A percentile compares a stretch with the other conserved stretches of the same genome.
phyloP scores from a whole-genome alignment of 2,329 filamentous ascomycete species.

The Aspergillus pseudoviridinutans region DNA sequence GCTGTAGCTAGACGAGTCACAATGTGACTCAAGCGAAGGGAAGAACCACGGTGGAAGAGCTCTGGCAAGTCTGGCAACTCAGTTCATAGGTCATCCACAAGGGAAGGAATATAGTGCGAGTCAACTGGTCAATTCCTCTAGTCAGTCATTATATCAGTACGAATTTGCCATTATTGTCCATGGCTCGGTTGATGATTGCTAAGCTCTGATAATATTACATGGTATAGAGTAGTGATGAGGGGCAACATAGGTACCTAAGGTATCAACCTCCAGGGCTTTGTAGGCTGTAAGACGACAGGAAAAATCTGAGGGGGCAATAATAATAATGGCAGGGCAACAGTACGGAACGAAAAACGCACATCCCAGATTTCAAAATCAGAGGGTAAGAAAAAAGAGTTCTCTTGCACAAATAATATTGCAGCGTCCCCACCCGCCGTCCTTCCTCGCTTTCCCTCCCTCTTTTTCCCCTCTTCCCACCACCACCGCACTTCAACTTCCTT shows the following conservation, averaged over 20 bases:
- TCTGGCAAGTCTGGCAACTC: background rate
- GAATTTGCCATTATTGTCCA: background rate
- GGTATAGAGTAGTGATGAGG: background rate
- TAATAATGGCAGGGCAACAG: background rate
- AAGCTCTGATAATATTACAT: background rate
- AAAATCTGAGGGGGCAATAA: constrained; percentile 7
- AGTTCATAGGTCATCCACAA: background rate
- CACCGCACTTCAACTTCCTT: constrained; percentile 14
- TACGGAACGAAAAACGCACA: constrained; percentile 12
- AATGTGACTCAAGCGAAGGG: background rate
- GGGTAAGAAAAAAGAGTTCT: constrained; percentile 23
- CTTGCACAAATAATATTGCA: constrained; percentile 11
- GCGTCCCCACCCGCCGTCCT: constrained; percentile 23
- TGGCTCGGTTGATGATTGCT: background rate
- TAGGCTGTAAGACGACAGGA: constrained; percentile 1
- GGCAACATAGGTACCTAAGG: background rate
- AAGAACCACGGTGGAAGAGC: background rate
- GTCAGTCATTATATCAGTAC: background rate
- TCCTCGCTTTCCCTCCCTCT: constrained; percentile 17
- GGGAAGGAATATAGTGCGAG: background rate
- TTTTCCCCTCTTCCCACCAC: constrained; percentile 22
- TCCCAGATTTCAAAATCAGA: constrained; percentile 1
- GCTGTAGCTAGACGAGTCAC: background rate
- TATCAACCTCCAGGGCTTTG: background rate
- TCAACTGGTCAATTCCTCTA: background rate